Conservation (phyloP, 352 stramenopile species). For the Saprolegnia parasitica region DNA sequence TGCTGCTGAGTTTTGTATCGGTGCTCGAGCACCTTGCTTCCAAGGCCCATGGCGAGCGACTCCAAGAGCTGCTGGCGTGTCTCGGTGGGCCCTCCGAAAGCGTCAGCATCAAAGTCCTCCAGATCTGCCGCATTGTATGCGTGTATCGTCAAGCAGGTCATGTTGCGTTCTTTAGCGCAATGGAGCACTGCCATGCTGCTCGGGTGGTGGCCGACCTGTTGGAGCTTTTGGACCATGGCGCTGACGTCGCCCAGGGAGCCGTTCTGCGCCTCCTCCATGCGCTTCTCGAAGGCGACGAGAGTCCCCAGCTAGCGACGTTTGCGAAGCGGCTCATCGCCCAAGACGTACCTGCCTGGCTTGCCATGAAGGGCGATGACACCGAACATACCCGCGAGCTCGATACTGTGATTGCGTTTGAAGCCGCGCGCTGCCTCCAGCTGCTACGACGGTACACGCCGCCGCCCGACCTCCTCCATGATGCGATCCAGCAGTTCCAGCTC, state of each 20-base stretch:
- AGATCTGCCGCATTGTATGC: not conserved
- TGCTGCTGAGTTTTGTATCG: conserved; percentile 14
- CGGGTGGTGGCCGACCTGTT: not conserved
- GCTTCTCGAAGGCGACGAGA: conserved; percentile 4
- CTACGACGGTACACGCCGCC: not conserved
- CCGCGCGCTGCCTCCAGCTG: not conserved
- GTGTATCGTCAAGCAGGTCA: not conserved
- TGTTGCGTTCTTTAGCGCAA: not conserved
- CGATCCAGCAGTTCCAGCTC: not conserved
- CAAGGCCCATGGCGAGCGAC: not conserved
- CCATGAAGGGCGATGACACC: not conserved
- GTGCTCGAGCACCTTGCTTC: not conserved
- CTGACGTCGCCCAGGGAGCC: not conserved
- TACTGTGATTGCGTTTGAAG: not conserved
- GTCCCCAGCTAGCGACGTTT: not conserved
- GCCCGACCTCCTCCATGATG: not conserved
- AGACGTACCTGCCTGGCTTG: not conserved
- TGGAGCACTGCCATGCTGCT: not conserved
- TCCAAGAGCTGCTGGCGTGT: not conserved
- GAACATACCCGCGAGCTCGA: not conserved
- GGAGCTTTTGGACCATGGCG: not conserved
- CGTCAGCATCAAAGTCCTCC: conserved; percentile 1
- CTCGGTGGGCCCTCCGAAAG: not conserved
- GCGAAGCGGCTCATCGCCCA: not conserved
- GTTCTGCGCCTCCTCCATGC: not conserved